Evolutionary conservation across 2,329 filamentous ascomycete genomes (phyloP).

Genomic region (Boeremia lycopersici): DNA sequence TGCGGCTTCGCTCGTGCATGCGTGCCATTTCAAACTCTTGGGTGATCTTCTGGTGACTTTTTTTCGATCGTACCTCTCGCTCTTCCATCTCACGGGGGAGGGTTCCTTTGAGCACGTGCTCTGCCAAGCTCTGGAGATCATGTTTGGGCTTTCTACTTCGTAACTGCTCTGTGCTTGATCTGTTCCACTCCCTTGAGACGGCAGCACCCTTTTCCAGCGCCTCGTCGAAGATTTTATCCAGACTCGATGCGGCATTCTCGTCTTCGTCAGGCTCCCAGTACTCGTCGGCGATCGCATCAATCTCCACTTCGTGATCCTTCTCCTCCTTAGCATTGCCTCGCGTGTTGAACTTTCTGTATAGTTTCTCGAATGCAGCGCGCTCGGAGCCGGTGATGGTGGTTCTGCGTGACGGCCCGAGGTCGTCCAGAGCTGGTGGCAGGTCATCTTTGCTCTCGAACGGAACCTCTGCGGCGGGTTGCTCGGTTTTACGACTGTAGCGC

Average conservation of each 20-base stretch:
- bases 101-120: constrained; percentile 18
- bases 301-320: constrained; percentile 19
- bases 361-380: constrained; percentile 44
- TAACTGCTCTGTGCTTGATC: constrained; percentile 9
- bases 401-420: constrained; percentile 26
- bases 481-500: constrained; percentile 40
- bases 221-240: constrained; percentile 43
- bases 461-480: constrained; percentile 57
- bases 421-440: constrained; percentile 27
- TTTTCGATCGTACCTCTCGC: not conserved
- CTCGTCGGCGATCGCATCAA: constrained; percentile 40
- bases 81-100: constrained; percentile 2
- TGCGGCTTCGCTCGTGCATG: constrained; percentile 54
- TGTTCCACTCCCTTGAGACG: constrained; percentile 5
- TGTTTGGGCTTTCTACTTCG: constrained; percentile 9
- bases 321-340: constrained; percentile 26
- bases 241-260: constrained; percentile 5
- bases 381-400: constrained; percentile 46
- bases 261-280: constrained; percentile 42
- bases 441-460: constrained; percentile 49
- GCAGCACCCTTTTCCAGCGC: constrained; percentile 26
- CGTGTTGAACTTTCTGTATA: constrained; percentile 38
- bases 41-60: not conserved
- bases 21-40: constrained; percentile 25
- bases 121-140: constrained; percentile 24